Conservation (phyloP, 805 yeast genomes). For the Myxozyma sirexii region DNA sequence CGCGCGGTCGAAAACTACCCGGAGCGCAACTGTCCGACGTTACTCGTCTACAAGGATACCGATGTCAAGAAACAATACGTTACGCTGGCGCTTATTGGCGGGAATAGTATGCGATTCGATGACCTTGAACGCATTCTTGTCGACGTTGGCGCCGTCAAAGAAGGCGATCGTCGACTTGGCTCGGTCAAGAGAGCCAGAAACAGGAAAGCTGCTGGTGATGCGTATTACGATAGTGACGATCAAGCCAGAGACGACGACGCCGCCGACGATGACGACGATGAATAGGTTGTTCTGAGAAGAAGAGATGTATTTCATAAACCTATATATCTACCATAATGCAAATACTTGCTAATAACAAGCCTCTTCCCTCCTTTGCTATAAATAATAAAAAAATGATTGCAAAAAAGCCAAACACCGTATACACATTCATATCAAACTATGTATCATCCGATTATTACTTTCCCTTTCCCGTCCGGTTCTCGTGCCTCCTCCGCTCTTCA, state of each 20-base stretch:
- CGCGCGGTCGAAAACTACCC: conserved; percentile 95
- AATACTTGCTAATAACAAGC: no score
- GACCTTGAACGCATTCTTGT: conserved; percentile 79
- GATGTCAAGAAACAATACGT: conserved; percentile 79
- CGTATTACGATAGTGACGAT: conserved; percentile 21
- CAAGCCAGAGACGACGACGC: neutral
- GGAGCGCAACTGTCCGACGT: conserved; percentile 85
- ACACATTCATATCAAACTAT: neutral
- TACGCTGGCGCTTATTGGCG: conserved; percentile 81
- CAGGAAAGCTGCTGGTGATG: conserved; percentile 7
- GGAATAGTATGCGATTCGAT: conserved; percentile 65
- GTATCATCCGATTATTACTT: neutral
- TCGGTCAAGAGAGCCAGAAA: neutral
- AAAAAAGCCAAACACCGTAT: conserved; percentile 5
- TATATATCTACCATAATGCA: neutral
- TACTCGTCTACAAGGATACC: conserved; percentile 76
- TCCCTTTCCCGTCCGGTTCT: neutral
- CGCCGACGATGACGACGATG: conserved; percentile 7
- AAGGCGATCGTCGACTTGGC: conserved; percentile 64
- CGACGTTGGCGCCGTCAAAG: conserved; percentile 63
- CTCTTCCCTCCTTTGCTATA: no score
- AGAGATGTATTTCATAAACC: no score
- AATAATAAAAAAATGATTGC: neutral
- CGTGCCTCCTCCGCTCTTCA: neutral
- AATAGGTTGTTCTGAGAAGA: neutral